phyloP scores from a whole-genome alignment of 2,329 filamentous ascomycete genomes.

The Cladosporium sp. region DNA sequence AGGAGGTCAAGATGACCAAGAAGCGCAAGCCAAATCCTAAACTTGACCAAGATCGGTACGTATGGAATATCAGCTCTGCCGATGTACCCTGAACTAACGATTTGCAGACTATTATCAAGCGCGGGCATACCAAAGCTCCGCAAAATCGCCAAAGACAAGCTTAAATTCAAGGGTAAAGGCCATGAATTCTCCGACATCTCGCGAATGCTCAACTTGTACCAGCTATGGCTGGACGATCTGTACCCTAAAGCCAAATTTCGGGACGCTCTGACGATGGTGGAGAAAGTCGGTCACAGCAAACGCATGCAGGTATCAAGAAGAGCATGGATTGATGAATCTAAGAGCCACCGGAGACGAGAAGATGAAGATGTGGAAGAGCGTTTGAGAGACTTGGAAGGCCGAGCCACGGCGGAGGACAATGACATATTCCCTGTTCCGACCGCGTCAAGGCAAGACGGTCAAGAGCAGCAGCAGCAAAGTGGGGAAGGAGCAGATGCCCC shows the following conservation, averaged over 20 bases:
- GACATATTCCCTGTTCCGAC: constrained; percentile 2
- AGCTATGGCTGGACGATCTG: constrained; percentile 93
- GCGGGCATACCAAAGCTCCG: constrained; percentile 79
- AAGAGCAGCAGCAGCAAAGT: neutral
- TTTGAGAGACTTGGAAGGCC: constrained; percentile 6
- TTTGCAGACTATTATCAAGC: constrained; percentile 67
- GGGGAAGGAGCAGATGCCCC: constrained; percentile 15
- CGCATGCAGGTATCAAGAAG: constrained; percentile 67
- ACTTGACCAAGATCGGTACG: constrained; percentile 72
- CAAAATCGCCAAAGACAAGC: constrained; percentile 59
- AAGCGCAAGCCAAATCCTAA: constrained; percentile 74
- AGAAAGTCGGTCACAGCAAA: constrained; percentile 86
- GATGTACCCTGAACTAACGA: neutral
- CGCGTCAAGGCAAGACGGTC: neutral
- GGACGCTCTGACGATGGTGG: constrained; percentile 83
- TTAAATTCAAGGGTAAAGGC: constrained; percentile 87
- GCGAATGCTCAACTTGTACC: constrained; percentile 81
- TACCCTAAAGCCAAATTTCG: constrained; percentile 92
- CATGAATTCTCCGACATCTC: constrained; percentile 90
- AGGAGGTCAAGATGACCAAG: constrained; percentile 78
- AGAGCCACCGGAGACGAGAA: constrained; percentile 37
- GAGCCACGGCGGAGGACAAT: constrained; percentile 1
- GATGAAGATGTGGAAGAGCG: constrained; percentile 17
- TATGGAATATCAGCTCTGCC: neutral
- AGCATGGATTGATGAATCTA: constrained; percentile 78